A percentile compares a stretch with the other conserved stretches of the same genome.
These are phyloP conservation scores for Fusarium chaquense DNA, from an alignment of 2,329 filamentous ascomycete genomes.

Conservation along the genomic window DNA sequence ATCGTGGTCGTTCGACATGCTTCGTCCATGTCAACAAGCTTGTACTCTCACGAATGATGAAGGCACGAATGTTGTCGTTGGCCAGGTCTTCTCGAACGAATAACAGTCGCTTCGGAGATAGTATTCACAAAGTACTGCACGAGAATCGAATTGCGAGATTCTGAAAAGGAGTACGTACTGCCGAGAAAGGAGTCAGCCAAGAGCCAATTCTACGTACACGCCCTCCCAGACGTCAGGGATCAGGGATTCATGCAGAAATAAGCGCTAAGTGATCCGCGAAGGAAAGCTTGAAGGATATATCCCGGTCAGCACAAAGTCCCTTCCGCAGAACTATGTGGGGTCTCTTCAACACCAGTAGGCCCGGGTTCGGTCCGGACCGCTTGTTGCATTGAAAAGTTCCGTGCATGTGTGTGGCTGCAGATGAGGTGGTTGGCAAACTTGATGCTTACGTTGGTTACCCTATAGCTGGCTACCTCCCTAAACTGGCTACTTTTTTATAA, in stretches of 20 bases:
- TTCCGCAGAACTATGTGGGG: conserved; percentile 1
- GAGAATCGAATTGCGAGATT: conserved; percentile 4
- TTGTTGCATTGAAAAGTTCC: conserved; percentile 6
- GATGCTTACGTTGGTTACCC: no score
- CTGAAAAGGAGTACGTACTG: conserved; percentile 11
- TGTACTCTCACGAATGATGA: conserved; percentile 7
- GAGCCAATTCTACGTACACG: not conserved
- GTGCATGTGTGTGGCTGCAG: not conserved
- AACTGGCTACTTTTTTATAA: no score
- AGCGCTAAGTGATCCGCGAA: not conserved
- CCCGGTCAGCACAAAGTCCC: conserved; percentile 5
- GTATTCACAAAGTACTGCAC: conserved; percentile 4
- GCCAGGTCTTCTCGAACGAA: conserved; percentile 6
- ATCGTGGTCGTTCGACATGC: conserved; percentile 11
- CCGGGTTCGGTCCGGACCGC: conserved; percentile 3
- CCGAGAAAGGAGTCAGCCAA: conserved; percentile 9
- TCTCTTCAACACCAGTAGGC: conserved; percentile 7
- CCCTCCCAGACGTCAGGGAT: not conserved
- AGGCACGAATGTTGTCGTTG: conserved; percentile 8
- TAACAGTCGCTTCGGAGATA: conserved; percentile 8
- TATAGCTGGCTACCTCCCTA: no score
- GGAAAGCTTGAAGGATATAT: conserved; percentile 14
- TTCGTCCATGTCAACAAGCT: conserved; percentile 10
- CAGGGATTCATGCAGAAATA: conserved; percentile 6
- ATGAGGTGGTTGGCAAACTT: no score